phyloP scores from a whole-genome alignment of 176 grass and related monocot species.

The Avena insularis region DNA sequence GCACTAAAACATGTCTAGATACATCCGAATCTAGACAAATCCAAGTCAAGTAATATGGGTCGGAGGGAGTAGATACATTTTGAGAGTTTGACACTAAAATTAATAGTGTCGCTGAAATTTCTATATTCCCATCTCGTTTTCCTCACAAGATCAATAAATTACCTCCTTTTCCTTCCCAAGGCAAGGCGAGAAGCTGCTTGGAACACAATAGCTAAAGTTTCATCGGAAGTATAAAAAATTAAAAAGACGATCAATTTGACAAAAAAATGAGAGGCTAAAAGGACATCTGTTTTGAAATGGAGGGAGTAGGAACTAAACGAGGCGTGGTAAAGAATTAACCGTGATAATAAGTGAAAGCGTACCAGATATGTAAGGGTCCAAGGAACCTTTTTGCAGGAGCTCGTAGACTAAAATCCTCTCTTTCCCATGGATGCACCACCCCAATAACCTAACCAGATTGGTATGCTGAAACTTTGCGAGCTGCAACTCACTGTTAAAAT shows the following conservation, averaged over 20 bases:
- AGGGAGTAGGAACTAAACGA: background rate
- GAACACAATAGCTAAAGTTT: background rate
- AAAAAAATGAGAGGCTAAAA: background rate
- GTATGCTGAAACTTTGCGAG: conserved; percentile 44
- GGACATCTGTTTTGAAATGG: background rate
- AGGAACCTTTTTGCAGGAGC: conserved; percentile 17
- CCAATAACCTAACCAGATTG: conserved; percentile 42
- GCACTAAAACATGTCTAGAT: too few species aligned
- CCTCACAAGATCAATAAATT: background rate
- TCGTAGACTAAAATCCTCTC: conserved; percentile 48
- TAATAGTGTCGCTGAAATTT: conserved; percentile 10
- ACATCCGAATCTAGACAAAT: too few species aligned
- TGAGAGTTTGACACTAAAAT: background rate
- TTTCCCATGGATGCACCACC: conserved; percentile 49
- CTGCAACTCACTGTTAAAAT: conserved; percentile 43
- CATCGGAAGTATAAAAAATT: background rate
- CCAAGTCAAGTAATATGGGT: too few species aligned
- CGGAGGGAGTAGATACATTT: background rate
- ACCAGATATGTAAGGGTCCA: conserved; percentile 33
- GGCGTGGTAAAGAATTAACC: background rate
- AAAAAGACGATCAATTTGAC: background rate
- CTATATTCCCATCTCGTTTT: background rate
- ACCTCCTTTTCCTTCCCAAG: background rate
- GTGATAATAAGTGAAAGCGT: background rate
- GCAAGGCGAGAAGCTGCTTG: background rate